Evolutionary conservation across 164 flowering plant genomes (phyloP).

Genomic region (Nelumbo lutea): DNA sequence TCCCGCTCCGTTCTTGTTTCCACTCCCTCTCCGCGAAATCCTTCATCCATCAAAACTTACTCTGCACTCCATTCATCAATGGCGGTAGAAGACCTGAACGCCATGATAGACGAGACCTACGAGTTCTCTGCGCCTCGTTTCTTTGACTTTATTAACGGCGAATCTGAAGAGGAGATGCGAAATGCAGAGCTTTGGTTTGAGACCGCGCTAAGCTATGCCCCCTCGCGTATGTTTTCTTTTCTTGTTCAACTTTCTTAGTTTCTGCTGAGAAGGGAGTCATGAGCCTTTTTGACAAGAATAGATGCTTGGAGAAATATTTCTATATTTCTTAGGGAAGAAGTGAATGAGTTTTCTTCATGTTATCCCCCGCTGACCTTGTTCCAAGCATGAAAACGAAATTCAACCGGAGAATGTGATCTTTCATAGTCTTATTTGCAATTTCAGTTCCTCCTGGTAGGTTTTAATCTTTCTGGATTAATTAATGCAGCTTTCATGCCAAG

Average conservation of each 20-base stretch:
- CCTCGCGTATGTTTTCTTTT: slow-evolving; percentile 59
- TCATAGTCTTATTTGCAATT: too few species aligned
- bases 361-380: too few species aligned
- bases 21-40: slow-evolving; percentile 6
- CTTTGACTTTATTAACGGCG: slow-evolving; percentile 66
- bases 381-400: too few species aligned
- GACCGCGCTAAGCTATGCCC: slow-evolving; percentile 54
- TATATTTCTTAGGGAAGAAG: too few species aligned
- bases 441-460: too few species aligned
- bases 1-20: neutral
- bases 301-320: too few species aligned
- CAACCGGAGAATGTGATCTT: too few species aligned
- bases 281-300: too few species aligned
- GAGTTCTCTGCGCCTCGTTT: slow-evolving; percentile 82
- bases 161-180: slow-evolving; percentile 51
- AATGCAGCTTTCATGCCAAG: slow-evolving; percentile 78
- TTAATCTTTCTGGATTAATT: neutral
- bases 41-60: neutral
- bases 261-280: neutral
- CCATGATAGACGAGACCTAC: slow-evolving; percentile 55
- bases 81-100: slow-evolving; percentile 1
- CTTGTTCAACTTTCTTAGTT: neutral
- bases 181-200: slow-evolving; percentile 84
- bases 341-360: too few species aligned
- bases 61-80: neutral